phyloP scores from a whole-genome alignment of 306 rosid genomes.

The Citrullus mucosospermus region DNA sequence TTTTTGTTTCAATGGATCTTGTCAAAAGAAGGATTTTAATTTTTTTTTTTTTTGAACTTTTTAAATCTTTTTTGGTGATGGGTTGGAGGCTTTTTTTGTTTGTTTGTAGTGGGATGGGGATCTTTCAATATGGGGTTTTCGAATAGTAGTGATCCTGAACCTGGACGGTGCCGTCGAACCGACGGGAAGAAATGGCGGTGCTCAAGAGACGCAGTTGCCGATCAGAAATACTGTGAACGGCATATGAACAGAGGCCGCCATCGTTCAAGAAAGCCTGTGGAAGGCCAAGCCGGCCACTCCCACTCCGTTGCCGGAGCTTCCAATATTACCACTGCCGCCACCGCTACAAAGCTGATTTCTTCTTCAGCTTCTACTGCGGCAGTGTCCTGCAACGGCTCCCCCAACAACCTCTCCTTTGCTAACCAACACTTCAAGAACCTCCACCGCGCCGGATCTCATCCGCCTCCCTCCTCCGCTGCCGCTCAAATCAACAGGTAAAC shows the following conservation, averaged over 20 bases:
- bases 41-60: not conserved
- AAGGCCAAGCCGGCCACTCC: slow-evolving; percentile 80
- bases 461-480: slow-evolving; percentile 22
- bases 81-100: not conserved
- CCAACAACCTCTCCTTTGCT: slow-evolving; percentile 30
- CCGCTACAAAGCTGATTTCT: slow-evolving; percentile 15
- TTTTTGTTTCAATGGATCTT: not conserved
- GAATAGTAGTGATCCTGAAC: slow-evolving; percentile 91
- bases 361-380: slow-evolving; percentile 27
- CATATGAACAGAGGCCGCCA: slow-evolving; percentile 98
- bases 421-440: slow-evolving; percentile 42
- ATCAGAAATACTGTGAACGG: slow-evolving; percentile 88
- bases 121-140: slow-evolving; percentile 82
- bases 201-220: slow-evolving; percentile 91
- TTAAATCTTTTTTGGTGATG: not conserved
- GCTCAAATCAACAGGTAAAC: slow-evolving; percentile 47
- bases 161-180: slow-evolving; percentile 95
- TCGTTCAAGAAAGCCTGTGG: slow-evolving; percentile 99
- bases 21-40: not conserved
- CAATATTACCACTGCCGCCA: slow-evolving; percentile 11
- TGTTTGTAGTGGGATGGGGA: slow-evolving; percentile 78
- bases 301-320: slow-evolving; percentile 32
- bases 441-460: slow-evolving; percentile 9
- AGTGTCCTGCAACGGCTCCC: slow-evolving; percentile 23
- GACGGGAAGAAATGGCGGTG: slow-evolving; percentile 99